Evolutionary conservation across 2,329 filamentous ascomycete species (phyloP).

Genomic region (Tolypocladium ovalisporum): DNA sequence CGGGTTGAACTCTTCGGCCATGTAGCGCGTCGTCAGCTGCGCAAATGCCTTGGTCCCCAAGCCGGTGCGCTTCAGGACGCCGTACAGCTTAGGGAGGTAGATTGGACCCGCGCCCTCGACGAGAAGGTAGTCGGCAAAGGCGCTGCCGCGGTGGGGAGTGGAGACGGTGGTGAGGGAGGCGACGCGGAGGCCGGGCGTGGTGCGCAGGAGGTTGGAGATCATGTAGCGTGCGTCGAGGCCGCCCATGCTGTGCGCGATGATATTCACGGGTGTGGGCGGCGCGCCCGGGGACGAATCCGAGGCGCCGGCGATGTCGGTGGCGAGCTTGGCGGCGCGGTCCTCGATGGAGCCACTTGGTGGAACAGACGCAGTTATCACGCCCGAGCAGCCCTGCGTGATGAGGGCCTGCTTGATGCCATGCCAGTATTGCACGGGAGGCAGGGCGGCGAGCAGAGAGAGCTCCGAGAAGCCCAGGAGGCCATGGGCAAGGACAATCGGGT

Average conservation of each 20-base stretch:
- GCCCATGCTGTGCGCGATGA: slow-evolving; percentile 62
- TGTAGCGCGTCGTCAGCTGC: slow-evolving; percentile 49
- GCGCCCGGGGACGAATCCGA: neutral
- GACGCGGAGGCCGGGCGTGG: slow-evolving; percentile 27
- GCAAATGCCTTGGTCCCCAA: slow-evolving; percentile 49
- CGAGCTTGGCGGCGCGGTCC: slow-evolving; percentile 47
- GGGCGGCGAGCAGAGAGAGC: slow-evolving; percentile 36
- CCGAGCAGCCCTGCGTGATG: slow-evolving; percentile 32
- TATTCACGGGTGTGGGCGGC: slow-evolving; percentile 52
- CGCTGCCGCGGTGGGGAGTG: slow-evolving; percentile 43
- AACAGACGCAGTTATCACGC: slow-evolving; percentile 50
- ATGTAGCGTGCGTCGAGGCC: slow-evolving; percentile 56
- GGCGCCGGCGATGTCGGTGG: slow-evolving; percentile 35
- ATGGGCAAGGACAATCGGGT: slow-evolving; percentile 55
- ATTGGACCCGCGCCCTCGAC: slow-evolving; percentile 28
- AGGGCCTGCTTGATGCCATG: slow-evolving; percentile 51
- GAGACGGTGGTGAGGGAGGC: slow-evolving; percentile 43
- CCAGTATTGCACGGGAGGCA: slow-evolving; percentile 54
- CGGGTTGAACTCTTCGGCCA: slow-evolving; percentile 49
- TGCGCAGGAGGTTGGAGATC: slow-evolving; percentile 44
- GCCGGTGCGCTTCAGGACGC: slow-evolving; percentile 36
- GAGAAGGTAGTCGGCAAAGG: slow-evolving; percentile 44
- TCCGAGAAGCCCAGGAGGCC: slow-evolving; percentile 54
- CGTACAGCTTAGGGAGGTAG: slow-evolving; percentile 44
- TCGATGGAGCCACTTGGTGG: slow-evolving; percentile 51